Conservation (phyloP, 106 monocot species). For the Phalaenopsis aphrodite region DNA sequence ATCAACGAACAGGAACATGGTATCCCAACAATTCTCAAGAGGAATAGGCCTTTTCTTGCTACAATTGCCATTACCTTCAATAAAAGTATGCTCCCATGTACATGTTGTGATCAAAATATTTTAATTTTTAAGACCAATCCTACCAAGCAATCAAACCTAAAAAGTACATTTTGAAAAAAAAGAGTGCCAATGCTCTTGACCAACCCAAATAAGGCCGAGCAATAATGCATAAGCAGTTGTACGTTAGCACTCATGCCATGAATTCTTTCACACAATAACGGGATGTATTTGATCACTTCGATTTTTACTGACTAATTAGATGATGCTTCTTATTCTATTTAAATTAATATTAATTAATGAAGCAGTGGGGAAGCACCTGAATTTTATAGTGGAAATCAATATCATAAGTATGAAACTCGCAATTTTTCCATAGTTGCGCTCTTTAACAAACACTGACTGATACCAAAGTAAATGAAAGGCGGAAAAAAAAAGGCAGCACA, state of each 20-base stretch:
- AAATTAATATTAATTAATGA: not conserved
- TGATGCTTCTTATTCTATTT: not conserved
- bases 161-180: not conserved
- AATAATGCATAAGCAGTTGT: too few species aligned
- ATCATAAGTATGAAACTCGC: not conserved
- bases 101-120: not conserved
- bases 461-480: not conserved
- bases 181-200: too few species aligned
- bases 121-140: not conserved
- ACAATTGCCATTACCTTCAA: not conserved
- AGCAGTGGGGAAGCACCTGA: not conserved
- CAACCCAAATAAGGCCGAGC: too few species aligned
- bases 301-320: not conserved
- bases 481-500: not conserved
- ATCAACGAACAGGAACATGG: not conserved
- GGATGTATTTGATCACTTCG: not conserved
- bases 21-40: not conserved
- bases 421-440: not conserved
- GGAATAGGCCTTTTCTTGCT: not conserved
- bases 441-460: not conserved
- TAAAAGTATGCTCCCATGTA: not conserved
- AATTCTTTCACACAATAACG: not conserved
- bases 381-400: not conserved
- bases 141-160: not conserved
- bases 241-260: not conserved